Conservation (phyloP, 805 yeast species). For the Candida nanaspora region DNA sequence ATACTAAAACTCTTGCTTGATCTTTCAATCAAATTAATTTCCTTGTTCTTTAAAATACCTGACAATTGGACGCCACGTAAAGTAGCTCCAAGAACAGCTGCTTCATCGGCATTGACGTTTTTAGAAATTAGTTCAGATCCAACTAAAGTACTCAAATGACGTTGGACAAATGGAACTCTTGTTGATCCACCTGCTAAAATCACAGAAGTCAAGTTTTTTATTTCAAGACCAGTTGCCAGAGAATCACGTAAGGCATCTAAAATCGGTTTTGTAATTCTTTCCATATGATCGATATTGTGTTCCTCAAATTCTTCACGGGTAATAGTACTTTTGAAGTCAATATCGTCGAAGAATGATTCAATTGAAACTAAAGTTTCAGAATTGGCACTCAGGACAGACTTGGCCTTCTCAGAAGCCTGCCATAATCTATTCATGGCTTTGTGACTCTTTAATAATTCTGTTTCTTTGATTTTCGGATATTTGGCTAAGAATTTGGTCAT, state of each 20-base stretch:
- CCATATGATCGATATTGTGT: slow-evolving; percentile 33
- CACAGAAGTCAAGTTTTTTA: slow-evolving; percentile 38
- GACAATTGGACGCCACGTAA: slow-evolving; percentile 71
- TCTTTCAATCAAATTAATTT: slow-evolving; percentile 52
- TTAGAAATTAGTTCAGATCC: slow-evolving; percentile 60
- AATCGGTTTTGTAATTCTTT: slow-evolving; percentile 48
- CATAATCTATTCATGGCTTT: slow-evolving; percentile 61
- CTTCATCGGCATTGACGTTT: slow-evolving; percentile 92
- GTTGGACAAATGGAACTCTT: slow-evolving; percentile 82
- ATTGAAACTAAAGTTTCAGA: slow-evolving; percentile 67
- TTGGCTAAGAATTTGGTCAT: slow-evolving; percentile 47
- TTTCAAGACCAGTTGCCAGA: slow-evolving; percentile 13
- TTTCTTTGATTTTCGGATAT: slow-evolving; percentile 30
- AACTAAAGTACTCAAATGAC: slow-evolving; percentile 42
- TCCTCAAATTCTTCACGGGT: slow-evolving; percentile 80
- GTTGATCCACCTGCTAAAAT: slow-evolving; percentile 87
- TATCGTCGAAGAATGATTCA: slow-evolving; percentile 67
- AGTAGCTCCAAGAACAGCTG: slow-evolving; percentile 88
- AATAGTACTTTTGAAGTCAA: slow-evolving; percentile 63
- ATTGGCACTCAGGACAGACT: slow-evolving; percentile 82
- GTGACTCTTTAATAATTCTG: slow-evolving; percentile 37
- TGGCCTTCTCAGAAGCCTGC: slow-evolving; percentile 86
- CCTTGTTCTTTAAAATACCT: slow-evolving; percentile 58
- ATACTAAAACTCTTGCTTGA: slow-evolving; percentile 42
- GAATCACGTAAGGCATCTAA: slow-evolving; percentile 37